A percentile compares a stretch with the other conserved stretches of the same genome.
Conservation (phyloP, 2,329 filamentous ascomycete species). For the Cladophialophora chaetospira region DNA sequence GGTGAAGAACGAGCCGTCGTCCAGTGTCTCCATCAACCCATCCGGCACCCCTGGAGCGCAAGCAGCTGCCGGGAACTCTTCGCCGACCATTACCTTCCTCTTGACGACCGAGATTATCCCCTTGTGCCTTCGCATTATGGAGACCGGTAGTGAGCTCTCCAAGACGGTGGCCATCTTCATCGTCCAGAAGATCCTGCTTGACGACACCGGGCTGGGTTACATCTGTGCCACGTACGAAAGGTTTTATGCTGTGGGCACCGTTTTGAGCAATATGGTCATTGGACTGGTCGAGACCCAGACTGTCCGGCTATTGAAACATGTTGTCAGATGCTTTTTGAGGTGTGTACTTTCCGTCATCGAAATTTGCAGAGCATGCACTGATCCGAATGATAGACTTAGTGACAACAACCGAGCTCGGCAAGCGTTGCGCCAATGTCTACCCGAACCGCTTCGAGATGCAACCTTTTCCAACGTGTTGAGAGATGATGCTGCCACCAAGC, state of each 20-base stretch:
- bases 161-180: conserved; percentile 99
- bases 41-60: conserved; percentile 26
- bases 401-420: conserved; percentile 96
- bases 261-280: conserved; percentile 97
- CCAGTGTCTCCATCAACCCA: conserved; percentile 29
- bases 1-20: conserved; percentile 81
- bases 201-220: conserved; percentile 95
- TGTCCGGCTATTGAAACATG: conserved; percentile 91
- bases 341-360: conserved; percentile 49
- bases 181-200: conserved; percentile 96
- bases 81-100: conserved; percentile 98
- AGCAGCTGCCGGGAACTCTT: conserved; percentile 55
- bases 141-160: conserved; percentile 95
- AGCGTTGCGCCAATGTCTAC: conserved; percentile 90
- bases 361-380: conserved; percentile 3
- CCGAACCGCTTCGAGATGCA: conserved; percentile 96
- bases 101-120: conserved; percentile 98
- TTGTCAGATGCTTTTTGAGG: conserved; percentile 95
- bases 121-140: conserved; percentile 96
- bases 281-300: conserved; percentile 98
- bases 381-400: conserved; percentile 66
- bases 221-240: conserved; percentile 98
- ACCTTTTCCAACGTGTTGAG: conserved; percentile 96
- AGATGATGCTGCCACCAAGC: conserved; percentile 95
- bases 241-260: conserved; percentile 96